These are phyloP conservation scores for Kuraishia ogatae DNA, from an alignment of 805 yeast species.

Conservation along the genomic window DNA sequence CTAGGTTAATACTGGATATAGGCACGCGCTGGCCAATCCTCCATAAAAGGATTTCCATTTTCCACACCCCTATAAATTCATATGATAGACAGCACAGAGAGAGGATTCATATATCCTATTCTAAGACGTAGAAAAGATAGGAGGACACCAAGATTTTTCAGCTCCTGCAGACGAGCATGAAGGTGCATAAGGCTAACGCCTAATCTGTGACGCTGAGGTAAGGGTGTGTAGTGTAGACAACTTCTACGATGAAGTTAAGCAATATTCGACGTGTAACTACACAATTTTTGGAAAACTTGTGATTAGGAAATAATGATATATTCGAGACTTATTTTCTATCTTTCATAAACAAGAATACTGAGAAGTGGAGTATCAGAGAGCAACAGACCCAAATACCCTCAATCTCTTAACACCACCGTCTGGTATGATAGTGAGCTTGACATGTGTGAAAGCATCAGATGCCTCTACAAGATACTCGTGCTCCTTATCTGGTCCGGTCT, in stretches of 20 bases:
- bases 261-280: no score
- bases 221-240: neutral
- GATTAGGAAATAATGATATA: no score
- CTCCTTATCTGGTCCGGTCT: constrained; percentile 79
- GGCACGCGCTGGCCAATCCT: neutral
- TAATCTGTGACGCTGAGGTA: neutral
- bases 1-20: neutral
- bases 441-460: constrained; percentile 46
- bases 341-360: neutral
- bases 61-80: no score
- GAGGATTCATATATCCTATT: neutral
- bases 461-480: constrained; percentile 41
- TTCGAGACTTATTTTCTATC: no score
- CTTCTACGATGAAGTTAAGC: neutral
- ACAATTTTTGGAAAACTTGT: no score
- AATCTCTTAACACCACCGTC: constrained; percentile 96
- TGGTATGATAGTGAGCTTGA: constrained; percentile 77
- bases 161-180: neutral
- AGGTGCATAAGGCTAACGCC: neutral
- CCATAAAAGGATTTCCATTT: neutral
- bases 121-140: neutral
- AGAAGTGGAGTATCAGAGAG: neutral
- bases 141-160: neutral
- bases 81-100: no score
- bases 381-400: constrained; percentile 61